Percentiles rank a stretch among this genome's conserved stretches.
phyloP scores from a whole-genome alignment of 2,329 filamentous ascomycete species.

The Botrytis cinerea region DNA sequence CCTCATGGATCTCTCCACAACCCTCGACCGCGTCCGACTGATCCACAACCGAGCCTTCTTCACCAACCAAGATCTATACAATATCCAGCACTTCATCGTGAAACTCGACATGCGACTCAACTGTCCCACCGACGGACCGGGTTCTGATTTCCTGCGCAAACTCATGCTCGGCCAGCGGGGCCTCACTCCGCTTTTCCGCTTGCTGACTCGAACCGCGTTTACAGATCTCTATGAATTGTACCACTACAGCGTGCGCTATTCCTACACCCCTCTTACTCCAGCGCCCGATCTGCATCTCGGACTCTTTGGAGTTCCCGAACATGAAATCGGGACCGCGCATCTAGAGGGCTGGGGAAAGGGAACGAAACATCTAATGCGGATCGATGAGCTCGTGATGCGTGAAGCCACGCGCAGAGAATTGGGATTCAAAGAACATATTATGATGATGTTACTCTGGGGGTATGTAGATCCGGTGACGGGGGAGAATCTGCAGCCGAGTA shows the following conservation, averaged over 20 bases:
- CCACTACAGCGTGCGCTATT: conserved; percentile 60
- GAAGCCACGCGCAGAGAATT: conserved; percentile 58
- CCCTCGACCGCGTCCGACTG: conserved; percentile 53
- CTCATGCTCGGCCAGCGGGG: conserved; percentile 61
- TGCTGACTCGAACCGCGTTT: conserved; percentile 60
- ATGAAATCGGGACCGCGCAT: conserved; percentile 55
- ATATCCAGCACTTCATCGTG: conserved; percentile 64
- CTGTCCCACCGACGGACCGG: conserved; percentile 59
- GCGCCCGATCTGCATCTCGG: conserved; percentile 43
- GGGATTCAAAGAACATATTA: conserved; percentile 54
- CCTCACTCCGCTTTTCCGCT: conserved; percentile 58
- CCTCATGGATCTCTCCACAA: conserved; percentile 66
- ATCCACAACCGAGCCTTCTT: conserved; percentile 57
- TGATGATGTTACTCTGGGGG: conserved; percentile 64
- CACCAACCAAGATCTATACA: conserved; percentile 60
- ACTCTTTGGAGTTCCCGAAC: conserved; percentile 50
- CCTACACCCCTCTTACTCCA: conserved; percentile 42
- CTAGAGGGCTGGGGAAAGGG: conserved; percentile 59
- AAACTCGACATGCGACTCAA: conserved; percentile 73
- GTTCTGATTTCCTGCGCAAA: conserved; percentile 53
- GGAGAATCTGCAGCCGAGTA: conserved; percentile 52
- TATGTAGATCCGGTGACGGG: conserved; percentile 56
- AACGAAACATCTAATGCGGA: conserved; percentile 50
- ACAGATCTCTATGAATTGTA: conserved; percentile 53
- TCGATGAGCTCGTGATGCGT: conserved; percentile 59